Percentiles rank a stretch among this genome's conserved stretches.
Conservation (phyloP, 257 asterid genomes). For the Solanum ahanhuiri region DNA sequence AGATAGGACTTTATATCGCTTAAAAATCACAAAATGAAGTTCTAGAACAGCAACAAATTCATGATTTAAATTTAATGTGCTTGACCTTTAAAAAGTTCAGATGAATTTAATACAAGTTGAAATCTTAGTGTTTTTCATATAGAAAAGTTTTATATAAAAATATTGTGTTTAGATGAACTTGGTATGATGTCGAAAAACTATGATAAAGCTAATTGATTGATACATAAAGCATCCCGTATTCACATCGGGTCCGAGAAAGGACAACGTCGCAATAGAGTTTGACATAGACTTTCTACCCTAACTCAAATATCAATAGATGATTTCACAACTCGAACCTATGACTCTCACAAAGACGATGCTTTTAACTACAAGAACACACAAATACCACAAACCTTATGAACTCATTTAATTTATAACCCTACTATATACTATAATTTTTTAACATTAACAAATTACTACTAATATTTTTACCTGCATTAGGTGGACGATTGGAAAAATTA, state of each 20-base stretch:
- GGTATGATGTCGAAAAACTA: rapidly evolving
- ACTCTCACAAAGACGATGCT: neutral
- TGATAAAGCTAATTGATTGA: neutral
- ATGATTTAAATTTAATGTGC: neutral
- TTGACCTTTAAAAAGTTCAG: neutral
- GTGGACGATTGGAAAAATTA: slow-evolving; percentile 34
- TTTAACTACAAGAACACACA: neutral
- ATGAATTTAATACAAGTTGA: neutral
- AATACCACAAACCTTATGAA: neutral
- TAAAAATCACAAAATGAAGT: too few relatives aligned
- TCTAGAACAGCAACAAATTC: neutral
- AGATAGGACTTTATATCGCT: neutral
- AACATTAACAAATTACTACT: neutral
- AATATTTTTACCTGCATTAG: slow-evolving; percentile 18
- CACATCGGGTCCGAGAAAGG: rapidly evolving
- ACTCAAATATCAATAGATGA: neutral
- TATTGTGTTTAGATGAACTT: neutral
- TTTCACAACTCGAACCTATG: neutral
- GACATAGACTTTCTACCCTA: neutral
- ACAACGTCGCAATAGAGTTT: neutral
- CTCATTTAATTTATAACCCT: neutral
- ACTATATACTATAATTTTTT: neutral
- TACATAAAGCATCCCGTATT: neutral
- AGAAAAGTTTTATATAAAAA: neutral
- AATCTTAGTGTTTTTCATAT: neutral